Percentiles rank a stretch among this genome's conserved stretches.
These are phyloP conservation scores for Ogataea parapolymorpha DNA, from an alignment of 805 yeast species.

Conservation along the genomic window DNA sequence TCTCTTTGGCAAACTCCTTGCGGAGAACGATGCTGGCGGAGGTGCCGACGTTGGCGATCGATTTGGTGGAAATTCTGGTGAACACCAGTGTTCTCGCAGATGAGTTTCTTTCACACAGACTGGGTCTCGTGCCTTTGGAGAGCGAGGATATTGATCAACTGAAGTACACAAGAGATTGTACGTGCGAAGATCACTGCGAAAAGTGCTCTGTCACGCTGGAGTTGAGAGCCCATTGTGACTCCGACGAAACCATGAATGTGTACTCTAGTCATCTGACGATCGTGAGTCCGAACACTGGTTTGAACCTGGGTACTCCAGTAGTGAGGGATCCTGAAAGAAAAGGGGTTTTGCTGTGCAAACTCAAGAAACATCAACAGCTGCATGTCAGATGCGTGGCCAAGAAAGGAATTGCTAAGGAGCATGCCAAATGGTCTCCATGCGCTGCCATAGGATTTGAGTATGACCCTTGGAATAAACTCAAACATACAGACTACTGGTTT, in stretches of 20 bases:
- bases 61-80: conserved; percentile 87
- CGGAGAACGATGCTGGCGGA: conserved; percentile 93
- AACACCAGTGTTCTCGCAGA: conserved; percentile 96
- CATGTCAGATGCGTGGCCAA: conserved; percentile 90
- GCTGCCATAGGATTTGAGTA: conserved; percentile 95
- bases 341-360: conserved; percentile 89
- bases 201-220: conserved; percentile 88
- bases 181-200: conserved; percentile 96
- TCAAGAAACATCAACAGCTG: conserved; percentile 89
- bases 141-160: conserved; percentile 80
- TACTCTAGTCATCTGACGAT: conserved; percentile 76
- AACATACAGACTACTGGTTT: conserved; percentile 96
- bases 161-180: conserved; percentile 91
- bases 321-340: conserved; percentile 67
- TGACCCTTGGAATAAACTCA: conserved; percentile 98
- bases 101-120: conserved; percentile 90
- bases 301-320: conserved; percentile 77
- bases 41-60: conserved; percentile 95
- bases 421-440: conserved; percentile 98
- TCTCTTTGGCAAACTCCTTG: conserved; percentile 87
- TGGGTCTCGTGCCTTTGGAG: conserved; percentile 88
- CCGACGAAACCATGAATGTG: conserved; percentile 84
- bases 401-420: conserved; percentile 96
- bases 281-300: conserved; percentile 28
- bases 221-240: conserved; percentile 79